Evolutionary conservation across 2,329 filamentous ascomycete genomes (phyloP).

Genomic region (Leptographium wingfieldii): DNA sequence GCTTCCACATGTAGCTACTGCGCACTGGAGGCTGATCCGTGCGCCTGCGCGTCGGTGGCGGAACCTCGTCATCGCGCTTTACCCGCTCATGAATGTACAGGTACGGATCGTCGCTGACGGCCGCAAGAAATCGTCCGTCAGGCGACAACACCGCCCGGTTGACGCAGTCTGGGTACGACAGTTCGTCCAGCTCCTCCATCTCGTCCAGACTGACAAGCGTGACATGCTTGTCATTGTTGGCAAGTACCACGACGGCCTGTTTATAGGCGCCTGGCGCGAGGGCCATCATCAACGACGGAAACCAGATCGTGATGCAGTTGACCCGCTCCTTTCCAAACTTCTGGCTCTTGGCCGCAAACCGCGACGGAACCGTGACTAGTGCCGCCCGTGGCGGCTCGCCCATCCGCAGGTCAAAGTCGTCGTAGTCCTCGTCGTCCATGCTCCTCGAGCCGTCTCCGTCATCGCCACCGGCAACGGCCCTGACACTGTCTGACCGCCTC

Average conservation of each 20-base stretch:
- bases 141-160: conserved; percentile 93
- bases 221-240: conserved; percentile 87
- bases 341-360: conserved; percentile 32
- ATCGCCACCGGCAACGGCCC: conserved; percentile 17
- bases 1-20: conserved; percentile 34
- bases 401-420: conserved; percentile 7
- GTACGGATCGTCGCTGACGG: conserved; percentile 77
- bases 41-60: not conserved
- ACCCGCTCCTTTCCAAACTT: conserved; percentile 48
- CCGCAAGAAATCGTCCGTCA: conserved; percentile 65
- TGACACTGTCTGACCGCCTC: not conserved
- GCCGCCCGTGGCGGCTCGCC: not conserved
- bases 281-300: conserved; percentile 27
- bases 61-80: conserved; percentile 13
- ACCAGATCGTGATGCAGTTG: conserved; percentile 55
- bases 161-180: conserved; percentile 72
- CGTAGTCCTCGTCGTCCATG: conserved; percentile 10
- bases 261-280: conserved; percentile 28
- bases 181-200: conserved; percentile 49
- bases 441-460: conserved; percentile 9
- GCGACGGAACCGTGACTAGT: conserved; percentile 5
- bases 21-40: conserved; percentile 7
- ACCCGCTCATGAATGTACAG: conserved; percentile 67
- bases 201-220: conserved; percentile 67
- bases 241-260: conserved; percentile 54